These are phyloP conservation scores for Apiospora kogelbergensis DNA, from an alignment of 2,329 filamentous ascomycete species.

Conservation along the genomic window DNA sequence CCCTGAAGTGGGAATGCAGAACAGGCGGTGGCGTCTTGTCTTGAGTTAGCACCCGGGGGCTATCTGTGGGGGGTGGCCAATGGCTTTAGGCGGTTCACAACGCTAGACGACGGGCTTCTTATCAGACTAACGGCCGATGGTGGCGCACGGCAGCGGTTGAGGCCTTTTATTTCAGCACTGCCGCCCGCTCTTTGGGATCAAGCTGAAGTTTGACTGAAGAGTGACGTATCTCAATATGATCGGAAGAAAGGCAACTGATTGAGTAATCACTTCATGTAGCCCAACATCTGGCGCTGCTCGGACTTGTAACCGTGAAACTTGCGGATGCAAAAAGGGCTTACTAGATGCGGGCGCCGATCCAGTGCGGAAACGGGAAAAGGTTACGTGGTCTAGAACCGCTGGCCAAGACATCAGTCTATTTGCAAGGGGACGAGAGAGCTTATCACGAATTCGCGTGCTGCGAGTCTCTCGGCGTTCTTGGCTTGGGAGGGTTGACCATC, in stretches of 20 bases:
- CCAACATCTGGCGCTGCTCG: neutral
- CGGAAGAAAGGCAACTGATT: neutral
- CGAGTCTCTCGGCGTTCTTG: slow-evolving; percentile 1
- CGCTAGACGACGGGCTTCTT: neutral
- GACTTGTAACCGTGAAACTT: neutral
- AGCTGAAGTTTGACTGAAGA: neutral
- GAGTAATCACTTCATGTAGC: neutral
- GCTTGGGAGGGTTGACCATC: neutral
- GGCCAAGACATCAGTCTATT: neutral
- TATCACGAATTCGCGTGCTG: neutral
- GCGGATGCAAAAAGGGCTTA: too few species aligned
- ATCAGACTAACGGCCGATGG: neutral
- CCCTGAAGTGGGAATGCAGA: neutral
- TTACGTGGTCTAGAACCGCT: neutral
- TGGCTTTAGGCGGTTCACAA: neutral
- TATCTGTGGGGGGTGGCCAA: neutral
- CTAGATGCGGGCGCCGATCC: neutral
- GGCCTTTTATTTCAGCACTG: neutral
- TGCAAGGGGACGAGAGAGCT: neutral
- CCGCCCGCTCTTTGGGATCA: neutral
- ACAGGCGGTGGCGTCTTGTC: neutral
- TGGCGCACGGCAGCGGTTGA: neutral
- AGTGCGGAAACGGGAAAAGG: neutral
- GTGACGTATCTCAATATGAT: neutral
- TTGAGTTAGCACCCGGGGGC: neutral